Percentiles rank a stretch among this genome's conserved stretches.
Evolutionary conservation across 495 filamentous ascomycete species (phyloP).

Genomic region (Neurospora tetraspora): DNA sequence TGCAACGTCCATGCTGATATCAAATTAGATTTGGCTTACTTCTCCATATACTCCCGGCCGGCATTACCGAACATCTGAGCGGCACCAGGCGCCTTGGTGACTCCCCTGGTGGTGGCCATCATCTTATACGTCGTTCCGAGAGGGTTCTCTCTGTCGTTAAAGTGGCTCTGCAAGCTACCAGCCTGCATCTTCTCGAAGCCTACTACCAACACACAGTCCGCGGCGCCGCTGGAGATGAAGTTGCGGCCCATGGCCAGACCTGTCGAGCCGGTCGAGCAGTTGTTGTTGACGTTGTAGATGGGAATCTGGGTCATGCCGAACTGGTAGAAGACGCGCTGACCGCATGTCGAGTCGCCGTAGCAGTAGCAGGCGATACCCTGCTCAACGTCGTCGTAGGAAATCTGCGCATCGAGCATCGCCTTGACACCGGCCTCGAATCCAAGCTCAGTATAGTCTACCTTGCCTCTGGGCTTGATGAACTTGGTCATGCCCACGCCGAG

Average conservation of each 20-base stretch:
- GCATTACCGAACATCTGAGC: slow-evolving; percentile 97
- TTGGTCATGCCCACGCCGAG: slow-evolving; percentile 97
- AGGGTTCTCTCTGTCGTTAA: slow-evolving; percentile 70
- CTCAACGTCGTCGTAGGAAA: slow-evolving; percentile 95
- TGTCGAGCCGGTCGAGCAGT: slow-evolving; percentile 88
- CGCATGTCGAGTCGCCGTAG: slow-evolving; percentile 90
- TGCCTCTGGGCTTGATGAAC: slow-evolving; percentile 95
- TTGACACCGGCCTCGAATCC: slow-evolving; percentile 95
- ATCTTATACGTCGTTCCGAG: slow-evolving; percentile 59
- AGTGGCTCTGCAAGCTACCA: slow-evolving; percentile 71
- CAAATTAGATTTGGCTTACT: slow-evolving; percentile 37
- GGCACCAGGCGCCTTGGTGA: slow-evolving; percentile 70
- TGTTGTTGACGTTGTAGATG: slow-evolving; percentile 97
- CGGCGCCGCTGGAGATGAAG: slow-evolving; percentile 67
- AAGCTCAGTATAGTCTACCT: slow-evolving; percentile 80
- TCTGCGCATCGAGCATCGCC: slow-evolving; percentile 87
- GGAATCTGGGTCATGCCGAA: slow-evolving; percentile 95
- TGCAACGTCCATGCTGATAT: neutral
- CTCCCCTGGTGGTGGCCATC: slow-evolving; percentile 72
- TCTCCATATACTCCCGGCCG: slow-evolving; percentile 90
- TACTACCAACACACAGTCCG: slow-evolving; percentile 80
- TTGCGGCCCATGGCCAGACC: slow-evolving; percentile 77
- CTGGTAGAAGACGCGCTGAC: slow-evolving; percentile 97
- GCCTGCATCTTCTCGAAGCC: slow-evolving; percentile 98
- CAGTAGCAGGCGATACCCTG: slow-evolving; percentile 96